Base-by-base conservation (phyloP, 2,329 filamentous ascomycete genomes). In the Beauveria sp. region DNA sequence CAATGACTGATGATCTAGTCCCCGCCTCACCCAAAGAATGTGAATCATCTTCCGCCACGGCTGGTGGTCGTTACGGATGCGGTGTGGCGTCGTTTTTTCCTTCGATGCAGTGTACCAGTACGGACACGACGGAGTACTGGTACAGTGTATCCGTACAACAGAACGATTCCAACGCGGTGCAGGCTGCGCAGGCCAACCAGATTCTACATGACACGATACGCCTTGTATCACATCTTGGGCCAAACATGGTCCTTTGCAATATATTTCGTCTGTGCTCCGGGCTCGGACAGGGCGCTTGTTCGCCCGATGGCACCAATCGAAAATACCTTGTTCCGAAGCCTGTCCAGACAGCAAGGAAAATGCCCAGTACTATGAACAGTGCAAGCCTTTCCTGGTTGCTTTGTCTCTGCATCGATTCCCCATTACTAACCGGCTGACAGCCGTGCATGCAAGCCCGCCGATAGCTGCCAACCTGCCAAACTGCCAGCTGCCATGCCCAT, bases 161-260 rank as follows among this genome's bases (percentile, higher is more conserved):
- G 34, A 38, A 38, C 43, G 49, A 49, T 18, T 50, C 55, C 55
- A 18, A 50, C 55, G 30, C 22, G 5, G 20, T 40, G 16, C 9
- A 24, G 8, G 49, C 45, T 26, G 40, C 38, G 52, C 52, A 43
- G 40, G 18, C n/a, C 55, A 49, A 34, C 8, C 34, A 22, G 20
- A 14, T 46, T 9, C 45, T 26, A 34, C 46, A 58, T 30, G 16
- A 6, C 34, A 45, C 46, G 28, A 28, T 42, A 38, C 55, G 20
- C 45, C 55, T 40, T 34, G 55, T 58, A 58, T 42, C 55, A 50
- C 55, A 58, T 58, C 55, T 42, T 49, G 45, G 55, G 22, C 12
- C 12, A 53, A 16, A n/a, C 42, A 16, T 38, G 9, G 45, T 50
- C 45, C 55, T 50, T 49, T 14, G 46, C 55, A 58, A 58, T 58